Evolutionary conservation across 495 filamentous ascomycete species (phyloP), one percentile per base, ranked within the genome.

Genomic region (Lophium mytilinum): DNA sequence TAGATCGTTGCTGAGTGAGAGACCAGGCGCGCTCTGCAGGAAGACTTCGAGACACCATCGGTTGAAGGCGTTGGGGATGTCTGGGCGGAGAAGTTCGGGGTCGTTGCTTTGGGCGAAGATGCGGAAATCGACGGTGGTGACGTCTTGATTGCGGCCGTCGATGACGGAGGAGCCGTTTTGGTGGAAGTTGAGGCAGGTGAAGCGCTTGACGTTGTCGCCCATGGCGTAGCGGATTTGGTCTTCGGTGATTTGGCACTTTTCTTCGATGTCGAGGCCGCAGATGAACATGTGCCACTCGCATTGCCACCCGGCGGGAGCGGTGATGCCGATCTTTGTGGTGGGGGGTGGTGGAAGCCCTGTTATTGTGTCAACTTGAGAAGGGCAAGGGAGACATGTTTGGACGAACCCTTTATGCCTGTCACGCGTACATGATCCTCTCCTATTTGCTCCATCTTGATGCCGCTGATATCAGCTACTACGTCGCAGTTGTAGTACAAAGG

Each of bases 51-150:
- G 64, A 50, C 53, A 60, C 55, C 56, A 63, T 6, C 65, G 63
- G 52, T 66, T 66, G 64, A 68, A 68, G 49, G 64, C 69, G 50
- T 60, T 55, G 47, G 65, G 62, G 39, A 62, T 67, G 36, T 63
- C 52, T 33, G 64, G 66, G 24, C 58, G 54, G 36, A 62, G 55
- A 3, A 62, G 42, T 36, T 62, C 60, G 17, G 46, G 55, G 21
- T 62, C 60, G 18, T 49, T 57, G 3, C 49, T 45, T 33, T 65
- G 62, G 1, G 62, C 62, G 34, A 65, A 65, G 45, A 65, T 55
- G 35, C 62, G 53, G 51, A 65, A 58, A 43, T 65, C 62, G 19
- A 65, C 58, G 4, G 62, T 65, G 0, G 62, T 59, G 33, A 57
- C 49, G 37, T 62, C 59, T 35, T 65, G 62, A 45, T 57, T 65